Conservation (phyloP, 306 rosid genomes). For the Citrullus amarus region DNA sequence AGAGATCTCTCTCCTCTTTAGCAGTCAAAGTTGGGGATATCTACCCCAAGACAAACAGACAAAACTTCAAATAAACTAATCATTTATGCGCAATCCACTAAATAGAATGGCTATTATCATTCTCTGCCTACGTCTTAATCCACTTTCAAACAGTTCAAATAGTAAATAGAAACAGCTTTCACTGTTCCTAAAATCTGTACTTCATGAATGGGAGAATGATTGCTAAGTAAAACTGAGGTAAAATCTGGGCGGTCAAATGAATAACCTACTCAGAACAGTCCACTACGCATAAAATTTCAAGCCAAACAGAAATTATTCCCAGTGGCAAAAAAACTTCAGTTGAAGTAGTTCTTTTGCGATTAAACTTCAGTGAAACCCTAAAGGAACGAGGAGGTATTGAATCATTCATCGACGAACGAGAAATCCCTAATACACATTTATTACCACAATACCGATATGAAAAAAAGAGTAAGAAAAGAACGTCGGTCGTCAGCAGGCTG, state of each 20-base stretch:
- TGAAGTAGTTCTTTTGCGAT: background rate
- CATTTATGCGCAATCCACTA: background rate
- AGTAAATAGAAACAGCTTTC: background rate
- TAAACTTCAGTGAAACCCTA: background rate
- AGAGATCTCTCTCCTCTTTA: background rate
- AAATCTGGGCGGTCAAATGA: background rate
- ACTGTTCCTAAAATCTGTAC: constrained; percentile 2
- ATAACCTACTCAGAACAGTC: background rate
- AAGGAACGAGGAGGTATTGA: background rate
- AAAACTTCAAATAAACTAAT: background rate
- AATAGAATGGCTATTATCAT: background rate
- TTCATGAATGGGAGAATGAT: background rate
- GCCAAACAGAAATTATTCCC: background rate
- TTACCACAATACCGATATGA: background rate
- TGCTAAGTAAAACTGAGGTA: background rate
- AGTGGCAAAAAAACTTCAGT: background rate
- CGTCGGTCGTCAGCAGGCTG: background rate
- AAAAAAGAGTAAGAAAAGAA: background rate
- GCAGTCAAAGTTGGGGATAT: background rate
- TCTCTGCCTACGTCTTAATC: background rate
- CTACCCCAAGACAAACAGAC: background rate
- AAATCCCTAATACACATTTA: background rate
- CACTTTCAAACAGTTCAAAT: background rate
- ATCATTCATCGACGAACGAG: background rate
- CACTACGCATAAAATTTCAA: background rate